These are phyloP conservation scores for Alternaria panax DNA, from an alignment of 2,329 filamentous ascomycete genomes.

Conservation along the genomic window DNA sequence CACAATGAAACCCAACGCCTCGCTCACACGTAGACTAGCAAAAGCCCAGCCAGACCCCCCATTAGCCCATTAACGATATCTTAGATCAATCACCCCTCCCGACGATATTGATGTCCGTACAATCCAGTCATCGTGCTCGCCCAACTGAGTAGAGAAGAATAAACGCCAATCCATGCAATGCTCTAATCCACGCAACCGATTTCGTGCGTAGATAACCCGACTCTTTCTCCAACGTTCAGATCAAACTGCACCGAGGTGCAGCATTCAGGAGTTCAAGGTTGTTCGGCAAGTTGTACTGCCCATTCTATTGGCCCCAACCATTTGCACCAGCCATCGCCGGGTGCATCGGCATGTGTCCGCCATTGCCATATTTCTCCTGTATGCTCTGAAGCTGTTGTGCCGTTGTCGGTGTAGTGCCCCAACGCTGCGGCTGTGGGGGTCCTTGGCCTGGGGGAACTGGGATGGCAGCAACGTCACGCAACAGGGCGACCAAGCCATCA, in stretches of 20 bases:
- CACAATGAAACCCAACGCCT: slow-evolving; percentile 1
- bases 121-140: not conserved
- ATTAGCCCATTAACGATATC: not conserved
- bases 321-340: slow-evolving; percentile 11
- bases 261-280: not conserved
- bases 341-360: slow-evolving; percentile 13
- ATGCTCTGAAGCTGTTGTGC: slow-evolving; percentile 43
- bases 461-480: slow-evolving; percentile 60
- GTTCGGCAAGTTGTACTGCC: not conserved
- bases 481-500: slow-evolving; percentile 73
- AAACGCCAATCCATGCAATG: slow-evolving; percentile 10
- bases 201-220: not conserved
- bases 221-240: not conserved
- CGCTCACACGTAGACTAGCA: not conserved
- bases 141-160: slow-evolving; percentile 2
- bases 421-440: slow-evolving; percentile 27
- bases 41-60: not conserved
- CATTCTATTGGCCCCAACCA: slow-evolving; percentile 10
- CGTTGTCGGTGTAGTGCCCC: slow-evolving; percentile 35
- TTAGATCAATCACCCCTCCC: not conserved
- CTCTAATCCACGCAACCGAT: not conserved
- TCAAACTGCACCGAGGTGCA: not conserved
- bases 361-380: slow-evolving; percentile 41
- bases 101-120: not conserved
- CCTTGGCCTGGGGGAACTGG: slow-evolving; percentile 23